A percentile compares a stretch with the other conserved stretches of the same genome.
Evolutionary conservation across 2,329 filamentous ascomycete species (phyloP).

Genomic region (Botrytis fabae): DNA sequence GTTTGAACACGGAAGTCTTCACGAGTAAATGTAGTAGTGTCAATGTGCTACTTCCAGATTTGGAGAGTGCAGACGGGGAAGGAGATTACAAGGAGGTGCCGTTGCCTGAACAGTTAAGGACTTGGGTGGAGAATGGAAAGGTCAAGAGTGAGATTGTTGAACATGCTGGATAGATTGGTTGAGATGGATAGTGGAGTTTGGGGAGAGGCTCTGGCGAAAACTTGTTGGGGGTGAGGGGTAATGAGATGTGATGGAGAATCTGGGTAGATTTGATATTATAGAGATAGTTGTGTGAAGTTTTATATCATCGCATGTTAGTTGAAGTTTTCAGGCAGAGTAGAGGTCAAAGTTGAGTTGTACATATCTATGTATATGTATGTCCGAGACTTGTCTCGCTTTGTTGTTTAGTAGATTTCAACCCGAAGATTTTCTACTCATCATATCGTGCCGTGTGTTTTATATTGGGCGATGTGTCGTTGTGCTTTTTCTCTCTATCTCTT

Average conservation of each 20-base stretch:
- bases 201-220: not conserved
- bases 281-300: not conserved
- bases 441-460: not conserved
- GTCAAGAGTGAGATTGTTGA: conserved; percentile 93
- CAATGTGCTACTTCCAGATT: conserved; percentile 79
- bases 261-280: not conserved
- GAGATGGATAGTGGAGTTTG: not conserved
- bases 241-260: not conserved
- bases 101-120: conserved; percentile 85
- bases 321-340: not conserved
- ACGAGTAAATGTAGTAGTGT: conserved; percentile 84
- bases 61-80: conserved; percentile 55
- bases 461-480: not conserved
- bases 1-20: conserved; percentile 76
- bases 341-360: not conserved
- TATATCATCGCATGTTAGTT: not conserved
- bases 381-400: not conserved
- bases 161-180: conserved; percentile 68
- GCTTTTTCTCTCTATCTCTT: too few relatives aligned
- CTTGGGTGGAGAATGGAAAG: conserved; percentile 71
- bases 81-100: conserved; percentile 87
- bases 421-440: not conserved
- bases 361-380: not conserved
- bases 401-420: not conserved
- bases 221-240: not conserved